Evolutionary conservation across 495 filamentous ascomycete genomes (phyloP).

Genomic region (Bathelium albidoporum): DNA sequence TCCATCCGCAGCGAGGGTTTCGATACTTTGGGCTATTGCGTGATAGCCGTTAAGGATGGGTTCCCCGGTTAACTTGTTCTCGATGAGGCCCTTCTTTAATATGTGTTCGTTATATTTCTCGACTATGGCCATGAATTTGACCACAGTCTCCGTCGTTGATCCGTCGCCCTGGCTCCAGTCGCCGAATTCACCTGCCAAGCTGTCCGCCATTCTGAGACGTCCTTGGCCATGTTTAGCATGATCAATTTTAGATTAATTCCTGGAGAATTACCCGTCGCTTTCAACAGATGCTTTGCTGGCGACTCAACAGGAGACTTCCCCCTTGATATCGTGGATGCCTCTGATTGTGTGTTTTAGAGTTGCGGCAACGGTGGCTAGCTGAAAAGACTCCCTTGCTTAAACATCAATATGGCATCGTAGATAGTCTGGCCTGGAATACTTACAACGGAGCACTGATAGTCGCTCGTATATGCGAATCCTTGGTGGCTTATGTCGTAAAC

Average conservation of each 20-base stretch:
- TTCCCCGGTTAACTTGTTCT: not conserved
- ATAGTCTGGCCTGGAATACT: no score
- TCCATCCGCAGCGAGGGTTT: not conserved
- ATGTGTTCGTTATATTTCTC: not conserved
- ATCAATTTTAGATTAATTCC: no score
- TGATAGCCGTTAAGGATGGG: not conserved
- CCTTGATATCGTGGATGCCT: not conserved
- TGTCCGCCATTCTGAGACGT: not conserved
- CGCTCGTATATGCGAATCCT: no score
- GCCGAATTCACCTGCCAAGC: not conserved
- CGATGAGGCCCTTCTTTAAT: not conserved
- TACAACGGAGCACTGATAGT: no score
- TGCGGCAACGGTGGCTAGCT: not conserved
- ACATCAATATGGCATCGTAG: no score
- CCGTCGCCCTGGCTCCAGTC: not conserved
- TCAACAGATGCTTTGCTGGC: not conserved
- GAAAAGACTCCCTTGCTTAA: not conserved
- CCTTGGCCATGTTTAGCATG: not conserved
- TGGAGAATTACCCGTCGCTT: no score
- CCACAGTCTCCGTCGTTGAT: not conserved
- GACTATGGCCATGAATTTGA: not conserved
- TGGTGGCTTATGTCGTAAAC: no score
- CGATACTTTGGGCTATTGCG: not conserved
- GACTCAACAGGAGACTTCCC: no score
- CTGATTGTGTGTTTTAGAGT: not conserved